These are phyloP conservation scores for Aspergillus tamarii DNA, from an alignment of 2,329 filamentous ascomycete genomes.

Conservation along the genomic window DNA sequence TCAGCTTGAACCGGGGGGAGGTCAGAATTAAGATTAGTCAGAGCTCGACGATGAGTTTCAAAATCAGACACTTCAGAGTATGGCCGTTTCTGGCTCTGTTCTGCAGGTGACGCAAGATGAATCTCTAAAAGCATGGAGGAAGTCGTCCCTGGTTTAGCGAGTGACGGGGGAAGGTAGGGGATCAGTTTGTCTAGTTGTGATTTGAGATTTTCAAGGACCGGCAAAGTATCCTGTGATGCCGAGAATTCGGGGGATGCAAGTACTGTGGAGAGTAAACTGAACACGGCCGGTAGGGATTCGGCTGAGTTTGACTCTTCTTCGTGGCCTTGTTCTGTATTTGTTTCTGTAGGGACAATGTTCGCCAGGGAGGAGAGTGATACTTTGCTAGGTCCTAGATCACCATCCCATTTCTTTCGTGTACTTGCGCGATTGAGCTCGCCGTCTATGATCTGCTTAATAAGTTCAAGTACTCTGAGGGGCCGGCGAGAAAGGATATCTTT, in stretches of 20 bases:
- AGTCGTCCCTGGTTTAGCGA: constrained; percentile 44
- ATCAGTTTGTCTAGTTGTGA: constrained; percentile 40
- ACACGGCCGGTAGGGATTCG: constrained; percentile 44
- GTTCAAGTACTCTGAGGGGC: constrained; percentile 44
- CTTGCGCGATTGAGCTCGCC: constrained; percentile 34
- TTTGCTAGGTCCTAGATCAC: constrained; percentile 19
- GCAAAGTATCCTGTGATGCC: constrained; percentile 32
- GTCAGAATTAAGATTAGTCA: constrained; percentile 44
- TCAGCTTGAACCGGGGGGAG: constrained; percentile 48
- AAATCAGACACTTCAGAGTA: constrained; percentile 39
- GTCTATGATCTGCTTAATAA: constrained; percentile 46
- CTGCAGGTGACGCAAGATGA: constrained; percentile 34
- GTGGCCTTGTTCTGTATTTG: constrained; percentile 19
- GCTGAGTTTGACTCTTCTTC: constrained; percentile 29
- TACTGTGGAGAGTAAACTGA: constrained; percentile 48
- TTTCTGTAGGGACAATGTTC: constrained; percentile 34
- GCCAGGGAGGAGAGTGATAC: constrained; percentile 41
- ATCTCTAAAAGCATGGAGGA: constrained; percentile 49
- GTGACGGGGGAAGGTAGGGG: constrained; percentile 33
- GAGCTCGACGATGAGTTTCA: constrained; percentile 44
- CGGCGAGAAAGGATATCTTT: constrained; percentile 46
- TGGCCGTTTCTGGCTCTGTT: constrained; percentile 23
- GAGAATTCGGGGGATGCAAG: constrained; percentile 46
- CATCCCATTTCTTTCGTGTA: constrained; percentile 11
- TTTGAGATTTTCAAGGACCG: constrained; percentile 38